Percentiles rank a stretch among this genome's conserved stretches.
Evolutionary conservation across 352 stramenopile genomes (phyloP).

Genomic region (Pythium vanterpoolii): DNA sequence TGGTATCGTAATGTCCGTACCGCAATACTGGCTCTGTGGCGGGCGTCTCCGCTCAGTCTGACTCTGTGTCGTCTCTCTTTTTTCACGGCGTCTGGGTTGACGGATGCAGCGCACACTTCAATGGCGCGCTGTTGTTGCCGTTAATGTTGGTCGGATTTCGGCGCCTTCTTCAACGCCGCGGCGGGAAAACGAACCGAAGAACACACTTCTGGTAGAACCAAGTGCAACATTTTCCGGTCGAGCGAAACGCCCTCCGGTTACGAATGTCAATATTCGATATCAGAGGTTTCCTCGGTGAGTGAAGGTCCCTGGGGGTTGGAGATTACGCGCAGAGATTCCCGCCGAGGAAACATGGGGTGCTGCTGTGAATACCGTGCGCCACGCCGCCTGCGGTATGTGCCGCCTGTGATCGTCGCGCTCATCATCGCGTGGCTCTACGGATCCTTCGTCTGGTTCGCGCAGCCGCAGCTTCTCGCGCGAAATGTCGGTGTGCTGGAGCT

Average conservation of each 20-base stretch:
- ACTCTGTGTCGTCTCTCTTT: too few species aligned
- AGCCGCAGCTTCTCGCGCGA: conserved; percentile 35
- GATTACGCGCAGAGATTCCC: too few species aligned
- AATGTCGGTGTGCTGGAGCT: conserved; percentile 36
- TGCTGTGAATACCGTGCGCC: conserved; percentile 64
- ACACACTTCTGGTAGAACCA: conserved; percentile 5
- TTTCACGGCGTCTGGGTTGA: too few species aligned
- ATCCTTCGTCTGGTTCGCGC: conserved; percentile 53
- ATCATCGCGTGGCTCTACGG: conserved; percentile 67
- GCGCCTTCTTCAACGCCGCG: neutral
- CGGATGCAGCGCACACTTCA: neutral
- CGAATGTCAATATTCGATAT: neutral
- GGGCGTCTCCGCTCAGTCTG: too few species aligned
- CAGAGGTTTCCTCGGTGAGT: conserved; percentile 15
- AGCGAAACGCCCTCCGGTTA: conserved; percentile 19
- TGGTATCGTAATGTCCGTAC: too few species aligned
- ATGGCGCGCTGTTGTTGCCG: neutral
- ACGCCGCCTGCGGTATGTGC: conserved; percentile 49
- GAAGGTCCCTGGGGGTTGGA: conserved; percentile 10
- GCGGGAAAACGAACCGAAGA: neutral
- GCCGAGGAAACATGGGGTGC: conserved; percentile 60
- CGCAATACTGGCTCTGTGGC: too few species aligned
- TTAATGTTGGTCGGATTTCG: neutral
- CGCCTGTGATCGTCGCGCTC: conserved; percentile 38
- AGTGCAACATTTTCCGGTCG: conserved; percentile 25